Conservation (phyloP, 257 asterid genomes). For the Solanum tarapatanum region DNA sequence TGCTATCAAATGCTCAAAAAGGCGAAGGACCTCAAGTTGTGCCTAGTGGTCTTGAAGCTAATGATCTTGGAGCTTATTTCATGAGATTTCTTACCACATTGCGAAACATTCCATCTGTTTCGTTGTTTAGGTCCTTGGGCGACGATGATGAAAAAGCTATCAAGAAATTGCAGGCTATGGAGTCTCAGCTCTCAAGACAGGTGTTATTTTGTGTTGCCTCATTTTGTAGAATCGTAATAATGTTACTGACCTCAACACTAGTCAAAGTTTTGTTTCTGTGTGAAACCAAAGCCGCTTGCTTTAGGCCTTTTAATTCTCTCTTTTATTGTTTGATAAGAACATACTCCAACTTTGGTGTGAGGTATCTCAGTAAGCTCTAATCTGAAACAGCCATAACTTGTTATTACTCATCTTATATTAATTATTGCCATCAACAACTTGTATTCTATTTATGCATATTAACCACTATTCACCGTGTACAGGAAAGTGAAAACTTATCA, state of each 20-base stretch:
- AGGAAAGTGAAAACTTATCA: background rate
- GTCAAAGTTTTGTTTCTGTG: background rate
- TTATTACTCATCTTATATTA: background rate
- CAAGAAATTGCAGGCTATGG: constrained; percentile 63
- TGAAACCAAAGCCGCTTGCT: background rate
- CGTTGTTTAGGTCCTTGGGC: constrained; percentile 59
- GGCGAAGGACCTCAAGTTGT: constrained; percentile 53
- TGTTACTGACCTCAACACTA: background rate
- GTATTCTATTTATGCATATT: background rate
- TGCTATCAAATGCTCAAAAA: constrained; percentile 75
- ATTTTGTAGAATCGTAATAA: background rate
- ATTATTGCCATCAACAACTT: background rate
- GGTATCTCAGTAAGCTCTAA: background rate
- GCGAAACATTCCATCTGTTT: constrained; percentile 86
- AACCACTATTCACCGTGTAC: background rate
- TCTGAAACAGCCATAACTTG: background rate
- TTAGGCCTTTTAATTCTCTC: background rate
- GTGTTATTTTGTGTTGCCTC: constrained; percentile 21
- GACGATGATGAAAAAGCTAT: constrained; percentile 70
- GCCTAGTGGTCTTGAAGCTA: constrained; percentile 48
- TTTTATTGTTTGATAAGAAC: background rate
- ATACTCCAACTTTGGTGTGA: background rate
- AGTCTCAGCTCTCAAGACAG: constrained; percentile 66
- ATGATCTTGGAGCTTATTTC: constrained; percentile 83
- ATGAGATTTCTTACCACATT: constrained; percentile 62